A percentile compares a stretch with the other conserved stretches of the same genome.
These are phyloP conservation scores for Vaccinium darrowii DNA, from an alignment of 148 eudicot species.

Conservation along the genomic window DNA sequence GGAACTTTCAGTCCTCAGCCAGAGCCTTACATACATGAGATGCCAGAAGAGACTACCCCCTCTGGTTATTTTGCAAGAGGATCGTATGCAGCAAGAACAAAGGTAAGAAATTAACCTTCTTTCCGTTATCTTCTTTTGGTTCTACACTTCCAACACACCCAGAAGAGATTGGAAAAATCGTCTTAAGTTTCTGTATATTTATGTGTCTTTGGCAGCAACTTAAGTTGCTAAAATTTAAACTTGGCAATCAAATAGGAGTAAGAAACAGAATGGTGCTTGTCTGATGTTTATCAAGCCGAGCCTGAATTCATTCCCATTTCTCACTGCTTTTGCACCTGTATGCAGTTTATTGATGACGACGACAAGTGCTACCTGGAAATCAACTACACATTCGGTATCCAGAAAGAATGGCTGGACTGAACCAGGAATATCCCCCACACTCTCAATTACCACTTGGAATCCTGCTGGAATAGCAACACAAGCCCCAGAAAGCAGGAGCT, in stretches of 20 bases:
- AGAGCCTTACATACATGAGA: constrained; percentile 65
- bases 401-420: constrained; percentile 52
- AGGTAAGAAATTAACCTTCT: constrained; percentile 31
- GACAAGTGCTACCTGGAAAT: constrained; percentile 71
- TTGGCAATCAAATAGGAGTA: not conserved
- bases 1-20: constrained; percentile 74
- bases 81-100: constrained; percentile 57
- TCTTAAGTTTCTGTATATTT: not conserved
- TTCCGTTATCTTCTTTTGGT: not conserved
- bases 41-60: constrained; percentile 75
- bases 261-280: not conserved
- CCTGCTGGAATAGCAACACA: constrained; percentile 11
- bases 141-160: not conserved
- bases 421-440: not conserved
- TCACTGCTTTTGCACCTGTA: not conserved
- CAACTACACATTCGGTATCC: constrained; percentile 62
- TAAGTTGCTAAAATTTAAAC: not conserved
- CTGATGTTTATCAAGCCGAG: not conserved
- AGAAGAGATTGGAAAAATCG: not conserved
- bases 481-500: not conserved
- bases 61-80: constrained; percentile 78
- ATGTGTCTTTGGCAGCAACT: not conserved
- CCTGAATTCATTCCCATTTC: not conserved
- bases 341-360: constrained; percentile 66
- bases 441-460: not conserved